These are phyloP conservation scores for Setomelanomma holmii DNA, from an alignment of 2,329 filamentous ascomycete genomes.

Conservation along the genomic window DNA sequence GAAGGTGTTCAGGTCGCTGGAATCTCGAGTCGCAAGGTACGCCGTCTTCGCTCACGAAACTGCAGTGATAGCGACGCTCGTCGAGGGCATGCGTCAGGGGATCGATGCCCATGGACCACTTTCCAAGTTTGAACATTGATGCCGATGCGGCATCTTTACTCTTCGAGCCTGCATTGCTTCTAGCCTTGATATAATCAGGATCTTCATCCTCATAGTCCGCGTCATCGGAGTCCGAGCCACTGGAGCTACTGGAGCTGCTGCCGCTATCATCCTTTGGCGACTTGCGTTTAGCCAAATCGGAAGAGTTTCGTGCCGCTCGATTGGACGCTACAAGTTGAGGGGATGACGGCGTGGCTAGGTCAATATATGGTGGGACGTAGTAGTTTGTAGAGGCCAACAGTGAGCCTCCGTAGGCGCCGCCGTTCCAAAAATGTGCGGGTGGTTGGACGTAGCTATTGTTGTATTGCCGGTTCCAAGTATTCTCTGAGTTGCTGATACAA, in stretches of 20 bases:
- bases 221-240: constrained; percentile 2
- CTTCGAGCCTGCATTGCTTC: background rate
- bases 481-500: constrained; percentile 1
- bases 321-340: no score
- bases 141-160: background rate
- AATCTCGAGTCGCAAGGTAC: constrained; percentile 15
- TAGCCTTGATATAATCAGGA: no score
- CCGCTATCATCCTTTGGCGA: background rate
- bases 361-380: background rate
- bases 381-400: background rate
- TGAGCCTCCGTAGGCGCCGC: background rate
- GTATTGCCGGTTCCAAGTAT: constrained; percentile 5
- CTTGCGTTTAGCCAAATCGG: background rate
- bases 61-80: constrained; percentile 17
- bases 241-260: background rate
- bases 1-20: constrained; percentile 28
- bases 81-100: constrained; percentile 4
- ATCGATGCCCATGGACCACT: constrained; percentile 11
- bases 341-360: background rate
- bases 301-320: background rate
- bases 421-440: background rate
- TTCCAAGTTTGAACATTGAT: constrained; percentile 20
- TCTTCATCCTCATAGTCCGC: constrained; percentile 1
- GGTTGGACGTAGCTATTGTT: background rate
- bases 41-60: background rate